Conservation (phyloP, 305 asterid genomes). For the Ruellia speciosa region DNA sequence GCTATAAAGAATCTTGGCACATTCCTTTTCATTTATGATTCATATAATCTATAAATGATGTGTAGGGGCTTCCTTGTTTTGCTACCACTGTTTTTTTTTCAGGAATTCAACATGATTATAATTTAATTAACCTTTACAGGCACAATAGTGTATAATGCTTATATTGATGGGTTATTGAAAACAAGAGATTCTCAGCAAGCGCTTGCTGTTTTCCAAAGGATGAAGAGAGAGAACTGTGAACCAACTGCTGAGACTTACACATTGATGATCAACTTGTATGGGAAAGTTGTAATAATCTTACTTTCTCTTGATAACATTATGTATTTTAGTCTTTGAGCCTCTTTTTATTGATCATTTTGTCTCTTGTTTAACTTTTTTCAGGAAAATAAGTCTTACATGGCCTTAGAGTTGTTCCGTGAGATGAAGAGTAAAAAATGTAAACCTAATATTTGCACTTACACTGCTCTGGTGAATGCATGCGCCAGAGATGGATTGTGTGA, state of each 20-base stretch:
- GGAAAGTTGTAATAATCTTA: slow-evolving; percentile 25
- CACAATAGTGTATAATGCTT: slow-evolving; percentile 67
- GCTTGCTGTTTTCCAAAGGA: slow-evolving; percentile 54
- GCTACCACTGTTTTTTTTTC: background rate
- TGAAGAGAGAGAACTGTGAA: slow-evolving; percentile 61
- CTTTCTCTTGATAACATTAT: background rate
- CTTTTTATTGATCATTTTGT: slow-evolving; percentile 5
- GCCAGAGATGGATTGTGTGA: slow-evolving; percentile 86
- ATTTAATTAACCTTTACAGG: slow-evolving; percentile 32
- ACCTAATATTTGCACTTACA: slow-evolving; percentile 80
- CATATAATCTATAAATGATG: slow-evolving; percentile 4
- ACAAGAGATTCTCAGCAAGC: slow-evolving; percentile 53
- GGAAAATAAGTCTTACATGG: slow-evolving; percentile 49
- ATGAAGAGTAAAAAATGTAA: slow-evolving; percentile 56
- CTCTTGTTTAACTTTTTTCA: slow-evolving; percentile 20
- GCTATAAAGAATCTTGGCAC: background rate
- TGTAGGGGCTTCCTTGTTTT: slow-evolving; percentile 2
- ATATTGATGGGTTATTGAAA: slow-evolving; percentile 60
- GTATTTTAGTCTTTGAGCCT: background rate
- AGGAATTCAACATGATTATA: slow-evolving; percentile 14
- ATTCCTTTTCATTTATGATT: slow-evolving; percentile 6
- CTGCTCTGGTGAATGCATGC: slow-evolving; percentile 72
- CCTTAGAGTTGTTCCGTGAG: slow-evolving; percentile 66
- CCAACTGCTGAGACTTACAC: slow-evolving; percentile 78
- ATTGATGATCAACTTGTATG: slow-evolving; percentile 73